Conservation (phyloP, 2,329 filamentous ascomycete genomes). For the Aspergillus sp. region DNA sequence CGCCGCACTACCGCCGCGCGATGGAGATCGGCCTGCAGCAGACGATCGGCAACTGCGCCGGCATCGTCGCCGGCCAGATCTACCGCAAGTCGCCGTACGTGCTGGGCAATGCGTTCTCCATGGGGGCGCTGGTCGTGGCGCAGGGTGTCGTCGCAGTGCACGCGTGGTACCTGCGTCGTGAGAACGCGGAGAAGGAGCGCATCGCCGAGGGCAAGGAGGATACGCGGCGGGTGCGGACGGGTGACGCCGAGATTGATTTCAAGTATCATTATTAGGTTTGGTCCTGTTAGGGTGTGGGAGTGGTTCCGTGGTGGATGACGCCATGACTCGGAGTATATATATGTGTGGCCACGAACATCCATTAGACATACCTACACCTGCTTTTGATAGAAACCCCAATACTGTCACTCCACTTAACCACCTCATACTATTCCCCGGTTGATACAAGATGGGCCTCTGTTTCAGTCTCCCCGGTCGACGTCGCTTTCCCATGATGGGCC, state of each 20-base stretch:
- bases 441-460: background rate
- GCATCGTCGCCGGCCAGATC: constrained; percentile 50
- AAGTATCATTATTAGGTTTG: constrained; percentile 41
- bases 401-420: no score
- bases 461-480: background rate
- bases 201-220: constrained; percentile 45
- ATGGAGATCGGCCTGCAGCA: constrained; percentile 48
- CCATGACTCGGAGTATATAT: background rate
- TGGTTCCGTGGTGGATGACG: background rate
- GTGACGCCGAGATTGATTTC: constrained; percentile 50
- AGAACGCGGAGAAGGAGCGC: constrained; percentile 42
- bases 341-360: background rate
- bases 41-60: constrained; percentile 50
- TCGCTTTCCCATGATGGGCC: background rate
- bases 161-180: constrained; percentile 44
- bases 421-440: no score
- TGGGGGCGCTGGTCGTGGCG: constrained; percentile 34
- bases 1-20: constrained; percentile 50
- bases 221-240: constrained; percentile 45
- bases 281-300: background rate
- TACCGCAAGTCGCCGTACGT: constrained; percentile 39
- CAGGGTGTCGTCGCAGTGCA: constrained; percentile 41
- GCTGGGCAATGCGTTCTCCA: constrained; percentile 37
- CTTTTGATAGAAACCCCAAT: no score
- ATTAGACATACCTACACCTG: no score